Base-by-base conservation (phyloP, 306 rosid genomes). In the Dalbergia cultrata region DNA sequence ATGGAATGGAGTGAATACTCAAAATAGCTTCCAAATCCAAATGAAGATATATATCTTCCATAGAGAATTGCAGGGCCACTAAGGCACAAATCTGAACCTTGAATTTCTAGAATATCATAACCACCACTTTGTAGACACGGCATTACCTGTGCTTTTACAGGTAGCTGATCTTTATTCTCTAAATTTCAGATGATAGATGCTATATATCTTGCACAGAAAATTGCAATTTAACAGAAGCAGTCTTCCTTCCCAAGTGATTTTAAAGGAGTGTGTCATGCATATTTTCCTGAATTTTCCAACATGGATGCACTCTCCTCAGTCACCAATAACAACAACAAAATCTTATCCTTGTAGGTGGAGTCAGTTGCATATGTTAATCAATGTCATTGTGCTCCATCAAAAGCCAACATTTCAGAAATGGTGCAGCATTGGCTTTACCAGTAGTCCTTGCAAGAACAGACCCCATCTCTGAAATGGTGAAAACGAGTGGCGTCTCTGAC, bases 401-500 rank as follows among this genome's bases (percentile, higher is more conserved):
- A 72, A 16, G 50, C 62, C 76, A 59, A 22, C 13, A 37, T 57
- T 57, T 34, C 70, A 41, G 19, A 56, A 83, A 44, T 5, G 13
- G 21, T 12, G 57, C 19, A 9, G 49, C 72, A 72, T 41, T 73
- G 53, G 34, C 47, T 74, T 83, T 82, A 92, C 97, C 98, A 95
- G 77, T 89, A 95, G 78, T 92, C 97, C 79, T 85, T 92, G 87
- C 99, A 93, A 78, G 97, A 93, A 83, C 99, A 93, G 35, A 78
- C 22, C 6, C 99, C 99, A 33, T 91, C 80, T 63, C 84, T 84
- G 76, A 95, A 93, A 88, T 89, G 97, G 83, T 95, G 99, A 74
- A 95, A 95, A 66, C 97, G 93, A 56, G 95, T 90, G 14, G 97
- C 91, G 53, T 95, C 99, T 88, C 97, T 85, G 50, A 95, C 88